Evolutionary conservation across 2,329 filamentous ascomycete species (phyloP).

Genomic region (Botrytis byssoidea): DNA sequence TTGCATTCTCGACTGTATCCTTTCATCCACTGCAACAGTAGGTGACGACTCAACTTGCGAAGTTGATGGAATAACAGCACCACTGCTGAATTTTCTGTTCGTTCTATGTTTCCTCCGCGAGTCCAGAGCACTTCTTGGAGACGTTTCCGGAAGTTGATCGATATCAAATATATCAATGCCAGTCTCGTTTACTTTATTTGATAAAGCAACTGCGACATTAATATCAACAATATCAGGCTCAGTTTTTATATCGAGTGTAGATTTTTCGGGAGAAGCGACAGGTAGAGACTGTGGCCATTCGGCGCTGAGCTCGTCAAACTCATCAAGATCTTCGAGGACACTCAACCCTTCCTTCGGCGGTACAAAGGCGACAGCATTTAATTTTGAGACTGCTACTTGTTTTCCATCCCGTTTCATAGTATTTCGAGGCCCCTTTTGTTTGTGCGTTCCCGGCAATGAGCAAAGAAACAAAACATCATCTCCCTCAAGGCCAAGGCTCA

Average conservation of each 20-base stretch:
- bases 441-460: conserved; percentile 22
- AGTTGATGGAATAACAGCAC: conserved; percentile 12
- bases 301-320: conserved; percentile 17
- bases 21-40: not conserved
- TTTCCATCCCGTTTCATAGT: not conserved
- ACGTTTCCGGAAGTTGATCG: conserved; percentile 9
- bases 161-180: conserved; percentile 16
- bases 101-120: not conserved
- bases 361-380: not conserved
- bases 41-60: conserved; percentile 12
- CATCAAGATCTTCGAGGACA: not conserved
- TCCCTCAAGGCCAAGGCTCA: conserved; percentile 28
- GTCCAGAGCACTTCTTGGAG: conserved; percentile 16
- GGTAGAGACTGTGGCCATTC: conserved; percentile 6
- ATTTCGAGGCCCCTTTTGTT: not conserved
- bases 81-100: conserved; percentile 1
- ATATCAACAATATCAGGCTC: not conserved
- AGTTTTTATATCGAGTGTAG: not conserved
- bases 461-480: conserved; percentile 32
- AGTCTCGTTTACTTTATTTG: not conserved
- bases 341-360: not conserved
- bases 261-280: not conserved
- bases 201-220: not conserved
- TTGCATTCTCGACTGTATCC: not conserved
- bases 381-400: not conserved